Evolutionary conservation across 1,139 yeast species (phyloP).

Genomic region (Zygosaccharomyces sapae): DNA sequence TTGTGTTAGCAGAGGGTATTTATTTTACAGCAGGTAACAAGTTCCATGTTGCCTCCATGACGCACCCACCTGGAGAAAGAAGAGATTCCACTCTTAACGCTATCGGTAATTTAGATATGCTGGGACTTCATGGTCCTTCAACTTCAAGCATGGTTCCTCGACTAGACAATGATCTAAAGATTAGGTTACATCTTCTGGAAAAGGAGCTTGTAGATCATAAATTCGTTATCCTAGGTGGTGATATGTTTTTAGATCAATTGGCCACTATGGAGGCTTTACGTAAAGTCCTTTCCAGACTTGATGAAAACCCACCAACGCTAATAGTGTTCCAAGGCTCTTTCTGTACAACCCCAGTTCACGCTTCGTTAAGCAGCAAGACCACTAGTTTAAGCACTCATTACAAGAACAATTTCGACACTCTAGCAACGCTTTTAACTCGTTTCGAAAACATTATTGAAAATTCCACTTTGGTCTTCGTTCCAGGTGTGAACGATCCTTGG

Average conservation of each 20-base stretch:
- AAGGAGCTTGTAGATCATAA: conserved; percentile 51
- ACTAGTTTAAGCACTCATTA: conserved; percentile 47
- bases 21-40: conserved; percentile 57
- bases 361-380: conserved; percentile 41
- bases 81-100: conserved; percentile 62
- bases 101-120: conserved; percentile 74
- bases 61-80: conserved; percentile 86
- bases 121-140: conserved; percentile 51
- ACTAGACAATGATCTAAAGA: conserved; percentile 56
- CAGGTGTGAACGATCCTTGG: conserved; percentile 96
- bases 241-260: conserved; percentile 60
- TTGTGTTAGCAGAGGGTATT: conserved; percentile 79
- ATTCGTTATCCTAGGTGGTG: conserved; percentile 68
- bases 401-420: conserved; percentile 66
- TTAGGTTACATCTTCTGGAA: conserved; percentile 55
- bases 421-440: conserved; percentile 53
- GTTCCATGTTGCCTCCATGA: conserved; percentile 71
- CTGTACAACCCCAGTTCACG: conserved; percentile 51
- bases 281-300: conserved; percentile 51
- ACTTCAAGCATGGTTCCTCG: conserved; percentile 44
- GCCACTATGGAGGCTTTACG: conserved; percentile 57
- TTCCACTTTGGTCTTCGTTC: conserved; percentile 62
- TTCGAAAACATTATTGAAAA: conserved; percentile 44
- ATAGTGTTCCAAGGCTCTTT: conserved; percentile 69
- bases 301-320: conserved; percentile 54